Evolutionary conservation across 768 basidiomycete genomes (phyloP).

Genomic region (Leccinum variicolor): DNA sequence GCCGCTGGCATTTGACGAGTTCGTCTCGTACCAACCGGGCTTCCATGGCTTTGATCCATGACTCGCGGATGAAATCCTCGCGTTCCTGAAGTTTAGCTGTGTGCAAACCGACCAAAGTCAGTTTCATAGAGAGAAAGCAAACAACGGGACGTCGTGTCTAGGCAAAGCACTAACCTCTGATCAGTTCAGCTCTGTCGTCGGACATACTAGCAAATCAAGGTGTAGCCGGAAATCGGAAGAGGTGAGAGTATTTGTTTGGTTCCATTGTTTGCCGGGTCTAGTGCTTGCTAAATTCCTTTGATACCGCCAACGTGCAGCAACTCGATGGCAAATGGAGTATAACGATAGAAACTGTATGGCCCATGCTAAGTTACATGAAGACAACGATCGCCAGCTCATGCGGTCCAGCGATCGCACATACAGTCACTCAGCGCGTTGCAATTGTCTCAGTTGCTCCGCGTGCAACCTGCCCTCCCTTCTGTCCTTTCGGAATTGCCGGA

Average conservation of each 20-base stretch:
- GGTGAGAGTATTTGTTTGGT: conserved; percentile 6
- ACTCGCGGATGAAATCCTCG: conserved; percentile 79
- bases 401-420: background rate
- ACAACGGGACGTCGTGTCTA: background rate
- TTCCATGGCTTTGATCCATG: conserved; percentile 95
- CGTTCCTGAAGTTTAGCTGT: conserved; percentile 64
- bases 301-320: background rate
- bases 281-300: no score
- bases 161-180: conserved; percentile 25
- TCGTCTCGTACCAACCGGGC: conserved; percentile 84
- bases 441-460: conserved; percentile 12
- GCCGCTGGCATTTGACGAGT: conserved; percentile 83
- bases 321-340: background rate
- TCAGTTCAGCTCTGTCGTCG: conserved; percentile 32
- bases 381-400: background rate
- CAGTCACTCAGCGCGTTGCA: conserved; percentile 4
- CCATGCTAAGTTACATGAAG: background rate
- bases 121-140: background rate
- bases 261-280: background rate
- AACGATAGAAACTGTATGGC: background rate
- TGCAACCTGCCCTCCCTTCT: conserved; percentile 19
- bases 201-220: conserved; percentile 22
- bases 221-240: conserved; percentile 1
- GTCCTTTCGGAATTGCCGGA: conserved; percentile 16
- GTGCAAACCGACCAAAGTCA: background rate